Percentiles rank a stretch among this genome's conserved stretches.
These are phyloP conservation scores for Penicillium brevicompactum DNA, from an alignment of 2,329 filamentous ascomycete genomes.

Conservation along the genomic window DNA sequence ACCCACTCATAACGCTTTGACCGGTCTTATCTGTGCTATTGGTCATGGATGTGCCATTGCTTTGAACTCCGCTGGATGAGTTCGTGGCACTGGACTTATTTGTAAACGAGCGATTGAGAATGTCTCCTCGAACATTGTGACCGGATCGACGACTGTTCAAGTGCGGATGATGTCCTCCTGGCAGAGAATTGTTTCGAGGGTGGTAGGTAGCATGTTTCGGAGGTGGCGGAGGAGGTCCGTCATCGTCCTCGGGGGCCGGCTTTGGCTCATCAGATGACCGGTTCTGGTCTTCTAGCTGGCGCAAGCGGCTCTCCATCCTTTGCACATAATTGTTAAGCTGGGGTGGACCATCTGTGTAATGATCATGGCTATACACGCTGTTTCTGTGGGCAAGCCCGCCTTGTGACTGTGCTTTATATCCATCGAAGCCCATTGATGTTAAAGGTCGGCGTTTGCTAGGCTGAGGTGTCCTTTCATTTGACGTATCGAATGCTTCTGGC, in stretches of 20 bases:
- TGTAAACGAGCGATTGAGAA: constrained; percentile 78
- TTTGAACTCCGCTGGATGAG: constrained; percentile 72
- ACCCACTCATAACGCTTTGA: constrained; percentile 89
- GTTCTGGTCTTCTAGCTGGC: constrained; percentile 64
- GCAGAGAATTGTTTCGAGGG: constrained; percentile 46
- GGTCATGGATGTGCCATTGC: constrained; percentile 64
- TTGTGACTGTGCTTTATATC: constrained; percentile 54
- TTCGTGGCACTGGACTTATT: constrained; percentile 85
- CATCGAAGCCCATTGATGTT: constrained; percentile 72
- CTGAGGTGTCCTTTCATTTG: constrained; percentile 35
- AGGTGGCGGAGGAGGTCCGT: constrained; percentile 63
- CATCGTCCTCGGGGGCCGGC: constrained; percentile 51
- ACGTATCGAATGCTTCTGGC: constrained; percentile 76
- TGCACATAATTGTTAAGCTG: constrained; percentile 85
- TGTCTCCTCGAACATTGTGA: constrained; percentile 71
- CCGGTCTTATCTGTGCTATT: constrained; percentile 76
- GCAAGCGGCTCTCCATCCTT: constrained; percentile 83
- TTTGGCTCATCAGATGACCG: constrained; percentile 51
- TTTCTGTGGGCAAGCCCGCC: constrained; percentile 58
- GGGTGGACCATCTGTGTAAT: constrained; percentile 60
- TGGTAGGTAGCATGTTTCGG: constrained; percentile 55
- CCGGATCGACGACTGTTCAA: constrained; percentile 54
- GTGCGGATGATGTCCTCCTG: constrained; percentile 38
- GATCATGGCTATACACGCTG: constrained; percentile 36
- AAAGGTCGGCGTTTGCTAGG: constrained; percentile 59